A percentile compares a stretch with the other conserved stretches of the same genome.
These are phyloP conservation scores for Boletus edulis DNA, from an alignment of 768 basidiomycete genomes.

Conservation along the genomic window DNA sequence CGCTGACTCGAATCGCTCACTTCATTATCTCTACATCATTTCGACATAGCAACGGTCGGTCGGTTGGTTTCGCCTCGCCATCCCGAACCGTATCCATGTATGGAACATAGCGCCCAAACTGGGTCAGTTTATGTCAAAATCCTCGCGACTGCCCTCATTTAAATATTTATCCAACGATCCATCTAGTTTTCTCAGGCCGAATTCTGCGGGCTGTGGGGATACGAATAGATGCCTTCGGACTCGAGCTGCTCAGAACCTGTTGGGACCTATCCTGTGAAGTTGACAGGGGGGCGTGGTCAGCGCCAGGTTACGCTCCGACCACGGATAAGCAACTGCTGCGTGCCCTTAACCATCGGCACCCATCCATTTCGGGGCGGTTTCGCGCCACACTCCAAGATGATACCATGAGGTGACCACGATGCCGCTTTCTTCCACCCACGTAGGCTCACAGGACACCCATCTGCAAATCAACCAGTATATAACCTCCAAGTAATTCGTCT, in stretches of 20 bases:
- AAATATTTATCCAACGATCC: conserved; percentile 14
- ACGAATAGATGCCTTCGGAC: conserved; percentile 22
- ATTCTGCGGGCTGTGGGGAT: conserved; percentile 24
- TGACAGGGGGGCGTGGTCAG: conserved; percentile 16
- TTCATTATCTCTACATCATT: conserved; percentile 13
- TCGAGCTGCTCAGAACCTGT: conserved; percentile 12
- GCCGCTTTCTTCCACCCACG: conserved; percentile 30
- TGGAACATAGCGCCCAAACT: conserved; percentile 11
- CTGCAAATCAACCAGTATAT: conserved; percentile 33
- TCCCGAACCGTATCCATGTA: conserved; percentile 4
- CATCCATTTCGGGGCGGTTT: conserved; percentile 29
- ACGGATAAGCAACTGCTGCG: conserved; percentile 17
- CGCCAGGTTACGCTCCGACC: conserved; percentile 10
- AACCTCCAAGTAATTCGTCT: conserved; percentile 19
- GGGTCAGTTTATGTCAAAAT: conserved; percentile 23
- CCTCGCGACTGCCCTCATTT: conserved; percentile 16
- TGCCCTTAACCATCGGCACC: conserved; percentile 29
- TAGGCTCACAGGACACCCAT: conserved; percentile 20
- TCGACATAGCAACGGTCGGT: conserved; percentile 26
- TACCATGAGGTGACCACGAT: conserved; percentile 35
- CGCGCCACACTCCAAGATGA: conserved; percentile 32
- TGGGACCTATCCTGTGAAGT: conserved; percentile 20
- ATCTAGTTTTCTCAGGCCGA: conserved; percentile 23
- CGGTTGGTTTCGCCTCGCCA: conserved; percentile 7
- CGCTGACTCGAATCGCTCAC: conserved; percentile 23